Percentiles rank a stretch among this genome's conserved stretches.
Evolutionary conservation across 257 asterid species (phyloP).

Genomic region (Mentha longifolia): DNA sequence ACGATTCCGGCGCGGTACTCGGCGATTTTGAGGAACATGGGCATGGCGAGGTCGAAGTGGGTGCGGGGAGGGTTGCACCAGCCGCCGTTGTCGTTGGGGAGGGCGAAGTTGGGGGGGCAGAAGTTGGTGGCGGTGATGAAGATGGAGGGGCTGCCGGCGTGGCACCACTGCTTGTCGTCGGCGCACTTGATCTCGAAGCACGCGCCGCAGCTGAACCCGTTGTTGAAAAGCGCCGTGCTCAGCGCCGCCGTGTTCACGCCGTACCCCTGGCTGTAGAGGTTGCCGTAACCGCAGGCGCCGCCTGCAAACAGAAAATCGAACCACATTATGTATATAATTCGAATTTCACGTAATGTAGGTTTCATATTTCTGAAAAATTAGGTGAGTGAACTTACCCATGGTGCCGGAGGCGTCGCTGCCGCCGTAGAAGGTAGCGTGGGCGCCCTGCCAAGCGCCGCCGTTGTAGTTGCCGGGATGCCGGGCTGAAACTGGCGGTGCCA

Average conservation of each 20-base stretch:
- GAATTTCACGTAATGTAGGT: not conserved
- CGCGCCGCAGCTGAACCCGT: constrained; percentile 75
- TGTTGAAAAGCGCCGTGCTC: constrained; percentile 86
- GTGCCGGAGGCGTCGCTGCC: constrained; percentile 94
- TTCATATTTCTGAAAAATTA: not conserved
- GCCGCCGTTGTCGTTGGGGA: constrained; percentile 81
- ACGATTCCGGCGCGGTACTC: constrained; percentile 92
- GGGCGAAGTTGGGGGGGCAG: constrained; percentile 84
- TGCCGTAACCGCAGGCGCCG: constrained; percentile 92
- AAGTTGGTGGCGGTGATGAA: constrained; percentile 80
- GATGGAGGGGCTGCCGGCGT: constrained; percentile 77
- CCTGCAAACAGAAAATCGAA: constrained; percentile 41
- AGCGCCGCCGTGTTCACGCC: constrained; percentile 91
- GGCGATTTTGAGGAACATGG: constrained; percentile 89
- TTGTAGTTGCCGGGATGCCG: constrained; percentile 67
- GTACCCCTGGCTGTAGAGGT: constrained; percentile 85
- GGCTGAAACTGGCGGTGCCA: constrained; percentile 37
- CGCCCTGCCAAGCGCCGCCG: constrained; percentile 70
- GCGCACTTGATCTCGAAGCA: constrained; percentile 83
- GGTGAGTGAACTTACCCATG: constrained; percentile 54
- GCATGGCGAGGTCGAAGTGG: constrained; percentile 96
- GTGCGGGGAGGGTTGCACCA: constrained; percentile 95
- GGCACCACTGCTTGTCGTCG: constrained; percentile 65
- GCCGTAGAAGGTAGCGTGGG: constrained; percentile 92
- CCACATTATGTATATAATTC: not conserved